Conservation (phyloP, 768 basidiomycete species). For the Scleroderma bovista region DNA sequence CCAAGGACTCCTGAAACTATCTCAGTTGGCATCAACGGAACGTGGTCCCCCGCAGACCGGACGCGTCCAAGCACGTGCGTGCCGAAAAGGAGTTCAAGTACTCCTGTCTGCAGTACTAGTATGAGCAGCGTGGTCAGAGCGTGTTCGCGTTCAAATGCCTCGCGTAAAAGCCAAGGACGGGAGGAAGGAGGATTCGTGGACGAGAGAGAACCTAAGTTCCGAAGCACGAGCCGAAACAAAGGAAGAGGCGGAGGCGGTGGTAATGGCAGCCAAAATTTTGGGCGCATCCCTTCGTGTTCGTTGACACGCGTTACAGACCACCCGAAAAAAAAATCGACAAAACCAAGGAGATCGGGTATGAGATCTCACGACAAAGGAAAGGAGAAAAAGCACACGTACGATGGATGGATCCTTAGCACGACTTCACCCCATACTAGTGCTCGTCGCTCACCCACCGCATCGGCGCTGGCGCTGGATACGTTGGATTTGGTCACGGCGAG, state of each 20-base stretch:
- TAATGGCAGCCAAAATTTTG: slow-evolving; percentile 22
- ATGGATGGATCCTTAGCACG: slow-evolving; percentile 17
- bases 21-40: too few species aligned
- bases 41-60: too few species aligned
- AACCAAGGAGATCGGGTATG: not conserved
- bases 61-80: too few species aligned
- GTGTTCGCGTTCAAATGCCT: not conserved
- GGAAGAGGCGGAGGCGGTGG: slow-evolving; percentile 18
- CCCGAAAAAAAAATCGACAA: not conserved
- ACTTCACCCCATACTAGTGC: slow-evolving; percentile 8
- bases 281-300: slow-evolving; percentile 16
- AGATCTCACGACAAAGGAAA: not conserved
- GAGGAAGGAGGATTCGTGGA: slow-evolving; percentile 21
- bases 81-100: too few species aligned
- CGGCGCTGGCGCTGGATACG: not conserved
- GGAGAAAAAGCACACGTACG: slow-evolving; percentile 9
- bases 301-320: not conserved
- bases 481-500: slow-evolving; percentile 39
- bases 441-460: not conserved
- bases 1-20: too few species aligned
- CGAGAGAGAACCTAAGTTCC: slow-evolving; percentile 11
- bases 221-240: not conserved
- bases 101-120: too few species aligned
- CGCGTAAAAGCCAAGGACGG: slow-evolving; percentile 13
- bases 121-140: too few species aligned